Percentiles rank a stretch among this genome's conserved stretches.
These are phyloP conservation scores for Aegilops longissima DNA, from an alignment of 176 grass and related monocot species.

Conservation along the genomic window DNA sequence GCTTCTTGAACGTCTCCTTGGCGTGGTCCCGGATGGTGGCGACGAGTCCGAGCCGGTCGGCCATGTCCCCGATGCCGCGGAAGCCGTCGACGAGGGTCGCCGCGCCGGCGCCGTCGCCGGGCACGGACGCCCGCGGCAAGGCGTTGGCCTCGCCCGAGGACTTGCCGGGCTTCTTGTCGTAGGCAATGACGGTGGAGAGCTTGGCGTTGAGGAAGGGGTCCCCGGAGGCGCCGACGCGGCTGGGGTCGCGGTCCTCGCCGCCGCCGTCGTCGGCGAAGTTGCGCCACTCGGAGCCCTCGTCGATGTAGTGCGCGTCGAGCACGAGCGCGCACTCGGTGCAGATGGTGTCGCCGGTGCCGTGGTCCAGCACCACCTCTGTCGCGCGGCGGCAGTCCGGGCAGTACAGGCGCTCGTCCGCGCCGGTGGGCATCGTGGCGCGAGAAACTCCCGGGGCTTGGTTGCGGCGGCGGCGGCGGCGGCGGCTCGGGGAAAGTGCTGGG, in stretches of 20 bases:
- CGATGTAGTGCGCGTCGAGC: constrained; percentile 55
- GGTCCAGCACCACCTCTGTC: constrained; percentile 56
- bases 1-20: constrained; percentile 45
- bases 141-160: background rate
- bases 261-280: constrained; percentile 48
- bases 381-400: constrained; percentile 47
- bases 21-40: constrained; percentile 39
- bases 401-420: background rate
- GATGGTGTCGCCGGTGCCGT: constrained; percentile 60
- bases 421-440: background rate
- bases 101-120: background rate
- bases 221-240: constrained; percentile 45
- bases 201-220: constrained; percentile 46
- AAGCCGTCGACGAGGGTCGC: constrained; percentile 25
- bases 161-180: background rate
- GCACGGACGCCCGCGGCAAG: background rate
- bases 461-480: background rate
- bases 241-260: constrained; percentile 50
- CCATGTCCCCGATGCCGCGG: constrained; percentile 42
- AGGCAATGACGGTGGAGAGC: constrained; percentile 40
- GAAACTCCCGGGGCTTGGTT: background rate
- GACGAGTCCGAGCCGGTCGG: constrained; percentile 45
- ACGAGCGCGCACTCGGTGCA: constrained; percentile 70
- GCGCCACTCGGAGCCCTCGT: constrained; percentile 68
- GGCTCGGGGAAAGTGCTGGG: background rate